Percentiles rank a stretch among this genome's conserved stretches.
These are phyloP conservation scores for Geotrichum candidum DNA, from an alignment of 1,139 yeast species.

Conservation along the genomic window DNA sequence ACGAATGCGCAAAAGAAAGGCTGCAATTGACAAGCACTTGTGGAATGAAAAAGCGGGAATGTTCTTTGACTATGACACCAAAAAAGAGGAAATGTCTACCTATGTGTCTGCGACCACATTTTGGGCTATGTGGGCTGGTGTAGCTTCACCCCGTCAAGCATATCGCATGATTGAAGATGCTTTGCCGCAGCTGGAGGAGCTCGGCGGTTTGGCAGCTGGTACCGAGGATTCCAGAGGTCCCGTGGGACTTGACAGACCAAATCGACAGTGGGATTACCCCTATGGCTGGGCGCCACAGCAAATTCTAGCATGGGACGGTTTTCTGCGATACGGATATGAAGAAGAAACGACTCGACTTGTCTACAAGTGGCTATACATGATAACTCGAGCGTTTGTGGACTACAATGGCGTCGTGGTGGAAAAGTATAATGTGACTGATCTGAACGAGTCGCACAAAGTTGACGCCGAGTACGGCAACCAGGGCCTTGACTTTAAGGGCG, in stretches of 20 bases:
- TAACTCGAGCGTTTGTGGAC: slow-evolving; percentile 90
- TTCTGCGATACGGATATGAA: slow-evolving; percentile 63
- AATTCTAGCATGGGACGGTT: slow-evolving; percentile 87
- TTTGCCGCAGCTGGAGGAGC: slow-evolving; percentile 68
- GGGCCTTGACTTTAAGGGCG: slow-evolving; percentile 88
- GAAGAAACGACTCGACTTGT: slow-evolving; percentile 65
- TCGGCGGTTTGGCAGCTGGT: slow-evolving; percentile 88
- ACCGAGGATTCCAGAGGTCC: slow-evolving; percentile 72
- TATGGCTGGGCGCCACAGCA: slow-evolving; percentile 99
- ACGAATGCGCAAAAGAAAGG: slow-evolving; percentile 51
- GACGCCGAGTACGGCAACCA: slow-evolving; percentile 97
- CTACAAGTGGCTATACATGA: slow-evolving; percentile 82
- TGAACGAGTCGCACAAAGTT: slow-evolving; percentile 82
- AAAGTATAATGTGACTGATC: slow-evolving; percentile 83
- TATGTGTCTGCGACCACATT: slow-evolving; percentile 88
- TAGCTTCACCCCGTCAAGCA: slow-evolving; percentile 74
- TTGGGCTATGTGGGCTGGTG: slow-evolving; percentile 88
- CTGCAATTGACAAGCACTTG: slow-evolving; percentile 57
- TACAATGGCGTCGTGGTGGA: slow-evolving; percentile 95
- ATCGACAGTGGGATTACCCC: slow-evolving; percentile 97
- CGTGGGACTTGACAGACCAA: slow-evolving; percentile 63
- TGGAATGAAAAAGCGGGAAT: slow-evolving; percentile 82
- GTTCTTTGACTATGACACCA: slow-evolving; percentile 79
- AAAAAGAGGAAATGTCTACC: slow-evolving; percentile 47
- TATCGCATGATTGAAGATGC: slow-evolving; percentile 51